Conservation (phyloP, 371 early-diverging fungal genomes). For the Actinomucor elegans region DNA sequence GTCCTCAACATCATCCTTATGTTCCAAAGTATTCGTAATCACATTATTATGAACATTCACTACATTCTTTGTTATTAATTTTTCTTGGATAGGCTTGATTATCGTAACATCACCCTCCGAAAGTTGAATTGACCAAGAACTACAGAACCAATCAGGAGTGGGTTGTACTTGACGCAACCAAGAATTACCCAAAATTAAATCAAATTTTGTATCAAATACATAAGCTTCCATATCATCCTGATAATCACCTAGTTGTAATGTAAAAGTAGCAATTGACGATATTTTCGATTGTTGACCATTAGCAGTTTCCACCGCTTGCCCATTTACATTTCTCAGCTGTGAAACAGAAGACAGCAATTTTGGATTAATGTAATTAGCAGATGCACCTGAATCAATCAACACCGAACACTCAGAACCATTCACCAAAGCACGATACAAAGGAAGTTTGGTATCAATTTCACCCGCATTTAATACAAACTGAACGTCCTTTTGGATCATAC, state of each 20-base stretch:
- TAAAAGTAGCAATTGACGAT: not conserved
- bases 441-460: not conserved
- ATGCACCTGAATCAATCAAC: constrained; percentile 3
- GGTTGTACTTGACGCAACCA: constrained; percentile 4
- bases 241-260: not conserved
- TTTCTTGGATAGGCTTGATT: too few relatives aligned
- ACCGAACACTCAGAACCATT: not conserved
- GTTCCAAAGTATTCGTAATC: too few relatives aligned
- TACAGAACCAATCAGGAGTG: constrained; percentile 1
- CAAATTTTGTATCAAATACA: constrained; percentile 9
- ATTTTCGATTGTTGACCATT: not conserved
- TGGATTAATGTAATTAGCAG: not conserved
- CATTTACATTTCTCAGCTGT: not conserved
- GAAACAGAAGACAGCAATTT: not conserved
- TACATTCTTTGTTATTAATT: too few relatives aligned
- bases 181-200: constrained; percentile 1
- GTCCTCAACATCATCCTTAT: too few relatives aligned
- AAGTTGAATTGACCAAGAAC: too few relatives aligned
- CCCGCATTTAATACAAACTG: not conserved
- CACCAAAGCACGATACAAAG: not conserved
- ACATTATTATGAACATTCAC: too few relatives aligned
- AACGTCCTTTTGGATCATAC: not conserved
- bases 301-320: constrained; percentile 1
- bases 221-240: not conserved
- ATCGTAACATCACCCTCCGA: too few relatives aligned